A percentile compares a stretch with the other conserved stretches of the same genome.
Conservation (phyloP, 177 flowering plant species). For the Vitis hybrid region DNA sequence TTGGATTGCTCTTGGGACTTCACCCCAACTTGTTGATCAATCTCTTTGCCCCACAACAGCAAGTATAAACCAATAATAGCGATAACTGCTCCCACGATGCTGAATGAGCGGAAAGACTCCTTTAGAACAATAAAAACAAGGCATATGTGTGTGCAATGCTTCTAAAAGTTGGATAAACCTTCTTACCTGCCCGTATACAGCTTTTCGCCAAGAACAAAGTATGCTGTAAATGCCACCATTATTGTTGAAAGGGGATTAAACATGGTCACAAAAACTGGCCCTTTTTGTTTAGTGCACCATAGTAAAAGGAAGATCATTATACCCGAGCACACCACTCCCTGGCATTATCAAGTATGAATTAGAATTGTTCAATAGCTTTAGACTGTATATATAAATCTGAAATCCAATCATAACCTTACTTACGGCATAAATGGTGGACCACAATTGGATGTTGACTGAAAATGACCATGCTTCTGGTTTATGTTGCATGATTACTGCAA, state of each 20-base stretch:
- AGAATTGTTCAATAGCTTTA: neutral
- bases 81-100: conserved; percentile 62
- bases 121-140: neutral
- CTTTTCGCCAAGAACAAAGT: conserved; percentile 65
- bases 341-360: conserved; percentile 17
- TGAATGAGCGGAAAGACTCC: conserved; percentile 23
- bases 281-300: conserved; percentile 78
- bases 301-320: conserved; percentile 57
- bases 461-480: conserved; percentile 57
- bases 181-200: conserved; percentile 67
- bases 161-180: neutral
- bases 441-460: conserved; percentile 58
- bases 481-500: conserved; percentile 43
- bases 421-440: conserved; percentile 66
- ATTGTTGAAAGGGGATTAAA: conserved; percentile 75
- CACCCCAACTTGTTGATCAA: conserved; percentile 28
- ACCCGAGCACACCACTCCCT: conserved; percentile 79
- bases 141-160: neutral
- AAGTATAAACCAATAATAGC: conserved; percentile 68
- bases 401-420: conserved; percentile 17
- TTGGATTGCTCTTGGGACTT: conserved; percentile 8
- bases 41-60: conserved; percentile 82
- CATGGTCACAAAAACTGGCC: conserved; percentile 88
- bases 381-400: neutral
- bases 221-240: conserved; percentile 63